Base-by-base conservation (phyloP, 148 eudicot genomes). In the Arctostaphylos glauca region DNA sequence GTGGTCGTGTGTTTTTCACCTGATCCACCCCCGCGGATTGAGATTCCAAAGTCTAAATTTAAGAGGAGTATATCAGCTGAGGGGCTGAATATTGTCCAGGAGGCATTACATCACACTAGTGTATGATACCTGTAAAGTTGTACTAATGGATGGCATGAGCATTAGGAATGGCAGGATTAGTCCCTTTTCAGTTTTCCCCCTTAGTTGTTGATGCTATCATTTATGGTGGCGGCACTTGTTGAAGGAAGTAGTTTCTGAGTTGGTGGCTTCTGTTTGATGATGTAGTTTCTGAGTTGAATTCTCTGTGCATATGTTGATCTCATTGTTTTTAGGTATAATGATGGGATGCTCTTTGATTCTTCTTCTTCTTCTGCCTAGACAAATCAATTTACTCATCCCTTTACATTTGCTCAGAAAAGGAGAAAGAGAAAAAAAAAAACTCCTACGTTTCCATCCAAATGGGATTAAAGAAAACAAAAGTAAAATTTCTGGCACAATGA, bases 31-130 rank as follows among this genome's bases (percentile, higher is more conserved):
- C 90, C 91, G 0, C 67, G 62, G 48, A 91, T 89, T 2, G 91
- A 89, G 53, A 66, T 88, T 31, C 38, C 38, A 31, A 31, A 31
- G 2, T 88, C 88, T 5, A 88, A 74, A 48, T 79, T 87, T 6
- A 86, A 84, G 14, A 88, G 91, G 85, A 91, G 91, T 79, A 89
- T 91, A 71, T 91, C 93, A 7, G 89, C 88, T 9, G 93, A 91
- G 80, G 93, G 93, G 23, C 62, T 91, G 83, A 89, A 91, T 88
- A 31, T 31, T 31, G 38, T 31, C 38, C 38, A 52, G 54, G 9
- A 52, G 54, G 54, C 12, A 52, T 13, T 52, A 13, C 12, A 52
- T 52, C 54, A 52, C 54, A 7, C 12, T 52, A 52, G 12, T 52
- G 14, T 8, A 52, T 52, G 54, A 52, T 52, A 7, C 12, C 38